Conservation (phyloP, 2,329 filamentous ascomycete species). For the Ophiocordyceps unilateralis region DNA sequence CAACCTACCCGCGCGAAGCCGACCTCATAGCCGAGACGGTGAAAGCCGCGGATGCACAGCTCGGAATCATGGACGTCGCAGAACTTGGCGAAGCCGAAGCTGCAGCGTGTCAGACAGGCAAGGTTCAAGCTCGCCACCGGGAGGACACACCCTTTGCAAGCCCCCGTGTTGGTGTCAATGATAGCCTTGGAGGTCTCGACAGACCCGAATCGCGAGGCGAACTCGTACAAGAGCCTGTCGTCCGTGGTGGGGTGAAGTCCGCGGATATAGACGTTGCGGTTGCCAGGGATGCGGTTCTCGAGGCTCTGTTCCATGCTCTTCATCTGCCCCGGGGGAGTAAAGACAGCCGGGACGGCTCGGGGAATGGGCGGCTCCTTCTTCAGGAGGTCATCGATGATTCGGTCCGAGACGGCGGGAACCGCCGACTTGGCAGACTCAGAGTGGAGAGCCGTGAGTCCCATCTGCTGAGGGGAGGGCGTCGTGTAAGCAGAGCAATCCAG, state of each 20-base stretch:
- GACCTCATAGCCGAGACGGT: slow-evolving; percentile 87
- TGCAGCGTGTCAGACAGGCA: slow-evolving; percentile 19
- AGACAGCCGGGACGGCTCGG: slow-evolving; percentile 74
- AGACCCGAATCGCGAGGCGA: slow-evolving; percentile 74
- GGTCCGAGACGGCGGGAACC: slow-evolving; percentile 22
- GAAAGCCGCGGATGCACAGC: slow-evolving; percentile 90
- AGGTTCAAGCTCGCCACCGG: too few relatives aligned
- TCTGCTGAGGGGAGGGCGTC: slow-evolving; percentile 47
- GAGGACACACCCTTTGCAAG: slow-evolving; percentile 71
- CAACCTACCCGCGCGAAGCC: slow-evolving; percentile 73
- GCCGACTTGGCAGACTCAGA: slow-evolving; percentile 24
- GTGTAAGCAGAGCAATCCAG: slow-evolving; percentile 49
- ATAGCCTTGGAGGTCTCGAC: slow-evolving; percentile 98
- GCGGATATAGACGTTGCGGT: slow-evolving; percentile 96
- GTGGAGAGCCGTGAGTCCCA: slow-evolving; percentile 24
- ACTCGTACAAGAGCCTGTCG: slow-evolving; percentile 69
- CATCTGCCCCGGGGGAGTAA: slow-evolving; percentile 67
- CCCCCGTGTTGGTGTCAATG: slow-evolving; percentile 80
- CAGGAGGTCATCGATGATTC: slow-evolving; percentile 45
- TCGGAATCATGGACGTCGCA: slow-evolving; percentile 75
- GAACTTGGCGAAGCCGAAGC: slow-evolving; percentile 96
- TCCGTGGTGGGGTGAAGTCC: slow-evolving; percentile 91
- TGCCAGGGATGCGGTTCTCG: slow-evolving; percentile 77
- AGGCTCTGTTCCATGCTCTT: slow-evolving; percentile 88
- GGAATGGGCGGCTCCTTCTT: slow-evolving; percentile 71